These are phyloP conservation scores for Diophrys appendiculata DNA, from an alignment of 73 alveolate species.

Conservation along the genomic window DNA sequence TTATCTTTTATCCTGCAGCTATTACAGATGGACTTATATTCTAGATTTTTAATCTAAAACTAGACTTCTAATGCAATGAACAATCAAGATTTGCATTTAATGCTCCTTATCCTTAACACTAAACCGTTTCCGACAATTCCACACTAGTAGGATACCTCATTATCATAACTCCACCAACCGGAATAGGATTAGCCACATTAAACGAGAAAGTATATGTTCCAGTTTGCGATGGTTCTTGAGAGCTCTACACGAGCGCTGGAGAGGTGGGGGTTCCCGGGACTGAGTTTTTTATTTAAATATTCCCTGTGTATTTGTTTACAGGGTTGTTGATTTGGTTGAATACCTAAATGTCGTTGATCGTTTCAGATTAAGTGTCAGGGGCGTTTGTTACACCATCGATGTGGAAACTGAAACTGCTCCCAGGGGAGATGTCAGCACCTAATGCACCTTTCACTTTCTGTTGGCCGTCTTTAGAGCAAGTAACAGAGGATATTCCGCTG, in stretches of 20 bases:
- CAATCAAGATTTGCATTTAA: neutral
- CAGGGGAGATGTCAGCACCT: neutral
- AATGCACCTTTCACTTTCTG: neutral
- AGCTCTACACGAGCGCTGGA: neutral
- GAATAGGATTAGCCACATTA: slow-evolving; percentile 5
- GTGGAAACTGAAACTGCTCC: neutral
- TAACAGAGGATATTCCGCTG: neutral
- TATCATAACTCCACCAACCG: slow-evolving; percentile 7
- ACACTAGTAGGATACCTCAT: neutral
- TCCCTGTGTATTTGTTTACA: neutral
- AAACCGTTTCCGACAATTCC: neutral
- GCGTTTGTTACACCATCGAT: neutral
- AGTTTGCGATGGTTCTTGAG: neutral
- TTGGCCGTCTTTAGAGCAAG: neutral
- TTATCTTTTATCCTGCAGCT: no score
- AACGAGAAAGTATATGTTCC: slow-evolving; percentile 13
- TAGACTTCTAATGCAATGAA: no score
- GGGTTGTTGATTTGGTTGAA: neutral
- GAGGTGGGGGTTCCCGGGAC: no score
- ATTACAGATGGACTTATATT: no score
- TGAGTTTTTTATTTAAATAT: no score
- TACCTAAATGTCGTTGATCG: neutral
- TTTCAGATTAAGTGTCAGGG: neutral
- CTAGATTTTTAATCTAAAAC: no score
- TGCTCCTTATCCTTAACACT: neutral